These are phyloP conservation scores for Cyclotella atomus DNA, from an alignment of 108 stramenopile species.

Conservation along the genomic window DNA sequence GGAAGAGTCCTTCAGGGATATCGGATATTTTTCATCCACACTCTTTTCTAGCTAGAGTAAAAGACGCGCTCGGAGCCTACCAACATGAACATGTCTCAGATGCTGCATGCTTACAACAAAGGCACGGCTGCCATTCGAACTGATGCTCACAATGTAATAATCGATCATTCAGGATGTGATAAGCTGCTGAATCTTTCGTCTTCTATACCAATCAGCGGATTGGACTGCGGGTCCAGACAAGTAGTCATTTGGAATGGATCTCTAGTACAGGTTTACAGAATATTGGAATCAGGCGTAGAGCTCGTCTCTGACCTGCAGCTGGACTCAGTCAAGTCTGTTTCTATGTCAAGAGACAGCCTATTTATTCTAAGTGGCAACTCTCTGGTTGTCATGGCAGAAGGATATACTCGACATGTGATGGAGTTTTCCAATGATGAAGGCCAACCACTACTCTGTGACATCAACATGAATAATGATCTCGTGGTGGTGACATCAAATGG, in stretches of 20 bases:
- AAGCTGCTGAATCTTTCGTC: not conserved
- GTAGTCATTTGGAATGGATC: constrained; percentile 6
- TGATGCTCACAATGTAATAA: not conserved
- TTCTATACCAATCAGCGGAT: constrained; percentile 1
- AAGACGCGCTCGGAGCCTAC: too few relatives aligned
- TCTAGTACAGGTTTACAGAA: constrained; percentile 5
- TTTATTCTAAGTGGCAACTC: constrained; percentile 27
- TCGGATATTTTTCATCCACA: too few relatives aligned
- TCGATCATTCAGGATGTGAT: constrained; percentile 15
- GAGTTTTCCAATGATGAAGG: constrained; percentile 10
- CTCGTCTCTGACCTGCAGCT: constrained; percentile 34
- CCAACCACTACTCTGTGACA: not conserved
- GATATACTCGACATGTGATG: not conserved
- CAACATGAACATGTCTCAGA: constrained; percentile 1
- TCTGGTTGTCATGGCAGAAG: constrained; percentile 24
- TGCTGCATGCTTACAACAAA: constrained; percentile 22
- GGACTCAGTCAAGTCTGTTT: constrained; percentile 30
- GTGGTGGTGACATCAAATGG: constrained; percentile 44
- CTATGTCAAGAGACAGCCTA: constrained; percentile 47
- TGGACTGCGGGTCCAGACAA: constrained; percentile 13
- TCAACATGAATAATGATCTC: constrained; percentile 41
- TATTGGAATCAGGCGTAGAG: constrained; percentile 1
- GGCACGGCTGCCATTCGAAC: constrained; percentile 15
- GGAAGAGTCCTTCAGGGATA: too few relatives aligned
- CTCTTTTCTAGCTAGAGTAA: too few relatives aligned